Percentiles rank a stretch among this genome's conserved stretches.
phyloP scores from a whole-genome alignment of 306 rosid species.

The Ammopiptanthus mongolicus region DNA sequence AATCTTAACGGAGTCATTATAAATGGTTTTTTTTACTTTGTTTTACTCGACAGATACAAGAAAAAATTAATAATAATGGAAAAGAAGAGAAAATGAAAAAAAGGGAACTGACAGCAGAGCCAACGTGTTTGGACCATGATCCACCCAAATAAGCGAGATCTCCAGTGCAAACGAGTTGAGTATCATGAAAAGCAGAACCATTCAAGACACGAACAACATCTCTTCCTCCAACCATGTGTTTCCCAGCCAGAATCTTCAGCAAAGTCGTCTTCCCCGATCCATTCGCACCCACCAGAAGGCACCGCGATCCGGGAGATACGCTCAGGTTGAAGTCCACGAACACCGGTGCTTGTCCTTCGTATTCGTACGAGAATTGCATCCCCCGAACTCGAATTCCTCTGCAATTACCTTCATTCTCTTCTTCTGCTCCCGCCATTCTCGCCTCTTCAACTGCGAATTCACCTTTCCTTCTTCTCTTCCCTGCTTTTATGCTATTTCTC shows the following conservation, averaged over 20 bases:
- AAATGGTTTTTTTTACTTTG: too few species aligned
- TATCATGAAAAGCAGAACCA: slow-evolving; percentile 87
- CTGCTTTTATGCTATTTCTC: not conserved
- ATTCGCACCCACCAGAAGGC: slow-evolving; percentile 93
- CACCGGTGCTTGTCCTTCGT: slow-evolving; percentile 50
- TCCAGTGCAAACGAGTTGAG: slow-evolving; percentile 74
- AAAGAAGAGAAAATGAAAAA: not conserved
- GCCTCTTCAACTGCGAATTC: too few species aligned
- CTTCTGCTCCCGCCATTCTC: slow-evolving; percentile 29
- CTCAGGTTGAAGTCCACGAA: slow-evolving; percentile 68
- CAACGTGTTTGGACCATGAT: slow-evolving; percentile 84
- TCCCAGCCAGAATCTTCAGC: slow-evolving; percentile 83
- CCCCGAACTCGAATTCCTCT: slow-evolving; percentile 52
- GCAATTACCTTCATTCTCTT: slow-evolving; percentile 5
- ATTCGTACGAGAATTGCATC: slow-evolving; percentile 69
- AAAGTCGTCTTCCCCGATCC: slow-evolving; percentile 95
- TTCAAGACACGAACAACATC: slow-evolving; percentile 86
- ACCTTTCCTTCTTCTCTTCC: not conserved
- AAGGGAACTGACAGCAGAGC: slow-evolving; percentile 70
- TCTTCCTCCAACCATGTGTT: slow-evolving; percentile 95
- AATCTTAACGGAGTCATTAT: too few species aligned
- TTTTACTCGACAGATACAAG: too few species aligned
- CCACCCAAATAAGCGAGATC: slow-evolving; percentile 95
- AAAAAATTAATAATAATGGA: not conserved
- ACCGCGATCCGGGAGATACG: slow-evolving; percentile 77